Conservation (phyloP, 2,329 filamentous ascomycete genomes). For the Colletotrichum plurivorum region DNA sequence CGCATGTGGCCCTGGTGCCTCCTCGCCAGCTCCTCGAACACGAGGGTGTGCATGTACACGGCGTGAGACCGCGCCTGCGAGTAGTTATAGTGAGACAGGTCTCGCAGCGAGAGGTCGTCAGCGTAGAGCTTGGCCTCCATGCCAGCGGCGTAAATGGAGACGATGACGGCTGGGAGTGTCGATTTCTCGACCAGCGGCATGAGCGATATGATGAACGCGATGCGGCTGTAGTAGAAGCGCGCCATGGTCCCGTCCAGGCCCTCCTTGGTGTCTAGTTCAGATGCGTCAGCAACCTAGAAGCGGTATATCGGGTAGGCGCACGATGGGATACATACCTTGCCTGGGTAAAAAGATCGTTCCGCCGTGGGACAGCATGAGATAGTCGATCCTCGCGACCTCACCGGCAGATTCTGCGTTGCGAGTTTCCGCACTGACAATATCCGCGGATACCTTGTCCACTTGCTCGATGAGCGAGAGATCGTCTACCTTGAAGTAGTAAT, state of each 20-base stretch:
- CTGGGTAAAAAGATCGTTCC: background rate
- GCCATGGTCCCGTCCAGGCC: slow-evolving; percentile 1
- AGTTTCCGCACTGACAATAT: background rate
- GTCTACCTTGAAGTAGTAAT: background rate
- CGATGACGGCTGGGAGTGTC: background rate
- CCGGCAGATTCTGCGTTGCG: background rate
- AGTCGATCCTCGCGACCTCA: background rate
- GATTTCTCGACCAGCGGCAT: background rate
- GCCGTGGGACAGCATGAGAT: background rate
- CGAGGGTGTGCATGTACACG: slow-evolving; percentile 2
- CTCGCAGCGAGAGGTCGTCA: slow-evolving; percentile 2
- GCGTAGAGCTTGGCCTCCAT: background rate
- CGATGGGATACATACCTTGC: background rate
- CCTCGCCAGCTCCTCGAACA: background rate
- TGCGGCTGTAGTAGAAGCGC: background rate
- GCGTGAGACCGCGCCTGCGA: background rate
- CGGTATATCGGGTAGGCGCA: no score
- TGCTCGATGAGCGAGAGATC: background rate
- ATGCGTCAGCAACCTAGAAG: background rate
- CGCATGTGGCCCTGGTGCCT: background rate
- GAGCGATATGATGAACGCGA: background rate
- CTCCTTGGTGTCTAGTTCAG: background rate
- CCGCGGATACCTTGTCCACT: background rate
- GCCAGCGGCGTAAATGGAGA: background rate
- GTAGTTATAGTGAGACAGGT: background rate